phyloP scores from a whole-genome alignment of 176 grass and related monocot species.

The Eragrostis nindensis region DNA sequence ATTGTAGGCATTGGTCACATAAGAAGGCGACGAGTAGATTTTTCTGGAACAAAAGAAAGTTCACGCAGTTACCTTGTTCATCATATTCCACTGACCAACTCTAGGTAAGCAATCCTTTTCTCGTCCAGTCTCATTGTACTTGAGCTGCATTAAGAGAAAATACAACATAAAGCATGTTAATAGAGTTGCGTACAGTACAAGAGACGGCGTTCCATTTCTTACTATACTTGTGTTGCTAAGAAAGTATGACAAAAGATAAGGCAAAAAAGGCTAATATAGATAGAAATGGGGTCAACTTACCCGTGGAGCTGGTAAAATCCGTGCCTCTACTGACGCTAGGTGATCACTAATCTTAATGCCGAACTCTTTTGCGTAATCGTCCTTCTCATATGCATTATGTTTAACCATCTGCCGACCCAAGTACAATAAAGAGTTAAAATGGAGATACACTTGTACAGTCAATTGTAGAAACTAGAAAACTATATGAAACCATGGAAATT shows the following conservation, averaged over 20 bases:
- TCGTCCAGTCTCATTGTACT: constrained; percentile 87
- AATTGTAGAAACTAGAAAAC: constrained; percentile 1
- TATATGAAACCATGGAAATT: constrained; percentile 1
- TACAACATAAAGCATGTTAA: neutral
- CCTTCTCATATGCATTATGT: constrained; percentile 79
- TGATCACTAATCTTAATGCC: constrained; percentile 91
- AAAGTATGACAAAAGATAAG: neutral
- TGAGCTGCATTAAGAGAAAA: constrained; percentile 61
- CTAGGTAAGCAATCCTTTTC: constrained; percentile 94
- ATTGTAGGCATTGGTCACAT: neutral
- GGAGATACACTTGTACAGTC: neutral
- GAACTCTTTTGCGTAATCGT: constrained; percentile 93
- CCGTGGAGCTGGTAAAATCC: constrained; percentile 90
- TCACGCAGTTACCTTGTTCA: constrained; percentile 70
- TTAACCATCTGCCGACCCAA: constrained; percentile 64
- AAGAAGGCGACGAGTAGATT: constrained; percentile 1
- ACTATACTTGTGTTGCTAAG: neutral
- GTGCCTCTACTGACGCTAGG: constrained; percentile 79
- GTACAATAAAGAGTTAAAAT: constrained; percentile 6
- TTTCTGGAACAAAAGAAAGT: neutral
- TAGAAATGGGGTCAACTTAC: constrained; percentile 50
- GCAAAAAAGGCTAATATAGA: neutral
- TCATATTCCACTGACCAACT: constrained; percentile 99
- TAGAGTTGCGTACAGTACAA: neutral
- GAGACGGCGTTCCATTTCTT: neutral